phyloP scores from a whole-genome alignment of 2,329 filamentous ascomycete species.

The Neonectria ditissima region DNA sequence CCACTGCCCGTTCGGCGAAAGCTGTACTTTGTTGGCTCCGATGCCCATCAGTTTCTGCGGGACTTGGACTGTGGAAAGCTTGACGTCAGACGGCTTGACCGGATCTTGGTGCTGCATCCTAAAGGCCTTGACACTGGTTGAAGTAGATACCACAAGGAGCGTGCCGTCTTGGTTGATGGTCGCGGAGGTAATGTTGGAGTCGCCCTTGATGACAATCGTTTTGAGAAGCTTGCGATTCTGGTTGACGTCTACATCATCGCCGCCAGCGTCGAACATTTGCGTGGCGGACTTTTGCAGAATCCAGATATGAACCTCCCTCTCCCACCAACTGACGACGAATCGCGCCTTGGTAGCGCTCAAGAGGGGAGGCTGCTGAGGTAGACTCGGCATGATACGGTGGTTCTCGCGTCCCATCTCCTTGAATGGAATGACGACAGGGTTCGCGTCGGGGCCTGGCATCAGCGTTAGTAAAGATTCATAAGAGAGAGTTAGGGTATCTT shows the following conservation, averaged over 20 bases:
- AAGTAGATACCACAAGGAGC: conserved; percentile 81
- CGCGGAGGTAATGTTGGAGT: conserved; percentile 85
- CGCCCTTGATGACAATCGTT: conserved; percentile 76
- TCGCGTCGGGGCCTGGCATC: conserved; percentile 80
- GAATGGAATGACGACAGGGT: conserved; percentile 84
- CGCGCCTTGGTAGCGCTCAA: conserved; percentile 79
- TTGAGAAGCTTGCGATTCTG: conserved; percentile 75
- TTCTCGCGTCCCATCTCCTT: conserved; percentile 80
- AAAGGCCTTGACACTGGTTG: conserved; percentile 81
- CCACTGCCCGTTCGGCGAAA: conserved; percentile 79
- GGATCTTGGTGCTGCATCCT: conserved; percentile 67
- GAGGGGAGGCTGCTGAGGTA: conserved; percentile 83
- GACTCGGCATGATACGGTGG: conserved; percentile 82
- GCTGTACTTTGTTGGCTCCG: conserved; percentile 76
- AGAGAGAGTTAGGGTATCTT: conserved; percentile 47
- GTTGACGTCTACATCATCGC: conserved; percentile 57
- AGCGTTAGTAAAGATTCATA: conserved; percentile 13
- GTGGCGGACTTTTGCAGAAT: conserved; percentile 61
- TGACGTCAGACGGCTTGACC: conserved; percentile 68
- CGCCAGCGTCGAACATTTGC: conserved; percentile 57
- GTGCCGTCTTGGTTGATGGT: conserved; percentile 78
- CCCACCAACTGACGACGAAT: conserved; percentile 92
- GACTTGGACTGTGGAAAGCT: conserved; percentile 77
- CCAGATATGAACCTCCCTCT: conserved; percentile 88
- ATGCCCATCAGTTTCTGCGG: conserved; percentile 65